Evolutionary conservation across 768 basidiomycete species (phyloP).

Genomic region (Ephemerocybe angulata): DNA sequence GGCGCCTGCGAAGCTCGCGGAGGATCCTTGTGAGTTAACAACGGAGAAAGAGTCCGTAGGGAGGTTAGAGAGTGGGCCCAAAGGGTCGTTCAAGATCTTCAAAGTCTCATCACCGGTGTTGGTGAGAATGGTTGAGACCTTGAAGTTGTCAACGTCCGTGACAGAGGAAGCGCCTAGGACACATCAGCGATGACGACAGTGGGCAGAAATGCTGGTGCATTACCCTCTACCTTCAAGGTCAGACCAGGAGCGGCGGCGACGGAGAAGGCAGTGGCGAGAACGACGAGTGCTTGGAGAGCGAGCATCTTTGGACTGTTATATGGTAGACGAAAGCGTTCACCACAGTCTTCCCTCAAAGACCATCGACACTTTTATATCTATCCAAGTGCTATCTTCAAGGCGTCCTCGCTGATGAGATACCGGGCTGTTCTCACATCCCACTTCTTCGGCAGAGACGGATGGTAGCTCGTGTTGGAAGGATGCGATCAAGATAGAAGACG

Average conservation of each 20-base stretch:
- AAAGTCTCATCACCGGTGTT: constrained; percentile 48
- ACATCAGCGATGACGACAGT: background rate
- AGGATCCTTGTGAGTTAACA: constrained; percentile 27
- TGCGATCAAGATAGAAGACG: no score
- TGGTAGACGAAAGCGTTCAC: no score
- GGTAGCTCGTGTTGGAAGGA: no score
- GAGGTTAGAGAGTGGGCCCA: constrained; percentile 33
- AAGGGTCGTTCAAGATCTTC: constrained; percentile 45
- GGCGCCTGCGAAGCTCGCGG: constrained; percentile 40
- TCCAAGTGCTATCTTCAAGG: no score
- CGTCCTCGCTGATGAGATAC: no score
- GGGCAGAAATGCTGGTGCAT: background rate
- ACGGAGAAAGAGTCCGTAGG: constrained; percentile 43
- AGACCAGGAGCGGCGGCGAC: constrained; percentile 15
- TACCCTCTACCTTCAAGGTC: constrained; percentile 34
- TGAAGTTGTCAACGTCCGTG: constrained; percentile 33
- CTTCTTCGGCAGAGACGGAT: no score
- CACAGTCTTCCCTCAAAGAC: no score
- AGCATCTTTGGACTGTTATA: constrained; percentile 13
- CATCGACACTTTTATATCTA: no score
- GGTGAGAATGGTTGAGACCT: constrained; percentile 37
- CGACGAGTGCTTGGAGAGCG: constrained; percentile 31
- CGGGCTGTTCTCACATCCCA: no score
- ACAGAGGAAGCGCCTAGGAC: constrained; percentile 31
- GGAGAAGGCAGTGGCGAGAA: constrained; percentile 31